These are phyloP conservation scores for Ceriops decandra DNA, from an alignment of 345 rosid species.

Conservation along the genomic window DNA sequence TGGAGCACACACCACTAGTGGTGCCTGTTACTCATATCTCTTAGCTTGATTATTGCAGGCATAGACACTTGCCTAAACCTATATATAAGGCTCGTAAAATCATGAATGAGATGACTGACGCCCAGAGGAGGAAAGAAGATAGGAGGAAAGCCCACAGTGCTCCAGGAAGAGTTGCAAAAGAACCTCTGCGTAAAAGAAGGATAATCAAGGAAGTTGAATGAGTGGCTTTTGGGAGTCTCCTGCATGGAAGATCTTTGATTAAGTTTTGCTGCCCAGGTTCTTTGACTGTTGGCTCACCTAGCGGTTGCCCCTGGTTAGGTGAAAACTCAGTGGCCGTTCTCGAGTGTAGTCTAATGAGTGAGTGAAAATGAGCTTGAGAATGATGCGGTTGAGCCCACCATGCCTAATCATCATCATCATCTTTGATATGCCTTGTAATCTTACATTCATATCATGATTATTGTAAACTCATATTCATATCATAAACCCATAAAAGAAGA, in stretches of 20 bases:
- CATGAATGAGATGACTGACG: constrained; percentile 48
- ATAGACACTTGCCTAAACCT: constrained; percentile 86
- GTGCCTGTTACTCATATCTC: constrained; percentile 6
- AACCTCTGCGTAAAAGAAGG: constrained; percentile 62
- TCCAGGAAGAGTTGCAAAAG: constrained; percentile 53
- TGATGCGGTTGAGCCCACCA: no score
- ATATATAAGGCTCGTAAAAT: constrained; percentile 59
- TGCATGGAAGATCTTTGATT: not conserved
- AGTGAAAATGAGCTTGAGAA: not conserved
- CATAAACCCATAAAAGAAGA: no score
- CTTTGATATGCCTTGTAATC: not conserved
- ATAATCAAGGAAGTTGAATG: constrained; percentile 78
- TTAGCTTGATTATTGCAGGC: constrained; percentile 44
- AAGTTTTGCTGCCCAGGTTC: not conserved
- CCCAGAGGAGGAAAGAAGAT: constrained; percentile 73
- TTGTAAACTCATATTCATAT: no score
- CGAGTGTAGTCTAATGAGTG: not conserved
- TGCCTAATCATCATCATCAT: not conserved
- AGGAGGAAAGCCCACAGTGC: constrained; percentile 89
- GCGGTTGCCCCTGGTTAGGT: not conserved
- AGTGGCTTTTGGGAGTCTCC: constrained; percentile 4
- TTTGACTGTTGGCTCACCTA: not conserved
- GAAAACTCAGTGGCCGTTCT: not conserved
- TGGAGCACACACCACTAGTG: not conserved
- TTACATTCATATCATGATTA: not conserved